A percentile compares a stretch with the other conserved stretches of the same genome.
Evolutionary conservation across 2,329 filamentous ascomycete genomes (phyloP).

Genomic region (Blastomyces gilchristii): DNA sequence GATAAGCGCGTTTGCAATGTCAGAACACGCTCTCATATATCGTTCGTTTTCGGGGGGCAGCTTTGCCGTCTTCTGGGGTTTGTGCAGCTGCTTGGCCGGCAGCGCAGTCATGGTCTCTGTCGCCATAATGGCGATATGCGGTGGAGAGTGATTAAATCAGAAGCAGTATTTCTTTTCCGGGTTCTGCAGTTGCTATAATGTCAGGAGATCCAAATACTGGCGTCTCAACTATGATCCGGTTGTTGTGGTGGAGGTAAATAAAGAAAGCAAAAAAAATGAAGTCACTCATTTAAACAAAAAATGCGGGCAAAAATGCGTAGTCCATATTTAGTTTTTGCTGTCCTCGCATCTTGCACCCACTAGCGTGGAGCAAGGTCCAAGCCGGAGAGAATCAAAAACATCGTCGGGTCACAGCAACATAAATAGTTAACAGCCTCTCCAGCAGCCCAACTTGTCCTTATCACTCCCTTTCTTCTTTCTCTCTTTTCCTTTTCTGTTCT

Average conservation of each 20-base stretch:
- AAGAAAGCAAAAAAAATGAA: background rate
- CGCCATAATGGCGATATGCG: conserved; percentile 40
- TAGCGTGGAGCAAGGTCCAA: background rate
- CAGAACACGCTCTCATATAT: conserved; percentile 86
- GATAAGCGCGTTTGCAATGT: conserved; percentile 87
- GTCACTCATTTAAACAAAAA: background rate
- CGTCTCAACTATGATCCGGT: background rate
- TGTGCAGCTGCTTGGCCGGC: conserved; percentile 41
- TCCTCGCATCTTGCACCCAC: too few species aligned
- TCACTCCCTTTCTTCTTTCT: conserved; percentile 9
- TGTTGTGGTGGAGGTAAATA: background rate
- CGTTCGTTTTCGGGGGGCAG: conserved; percentile 88
- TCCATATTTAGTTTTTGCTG: background rate
- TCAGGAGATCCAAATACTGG: background rate
- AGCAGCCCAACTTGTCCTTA: conserved; percentile 9
- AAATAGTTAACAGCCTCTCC: background rate
- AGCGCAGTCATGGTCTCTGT: conserved; percentile 52
- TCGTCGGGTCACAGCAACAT: background rate
- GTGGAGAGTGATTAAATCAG: background rate
- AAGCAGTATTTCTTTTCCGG: background rate
- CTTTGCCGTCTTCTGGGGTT: conserved; percentile 56
- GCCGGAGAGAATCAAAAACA: background rate
- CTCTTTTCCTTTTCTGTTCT: conserved; percentile 16
- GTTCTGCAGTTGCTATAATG: background rate
- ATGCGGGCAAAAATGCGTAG: background rate